phyloP scores from a whole-genome alignment of 345 rosid species.

The Populus nigra region DNA sequence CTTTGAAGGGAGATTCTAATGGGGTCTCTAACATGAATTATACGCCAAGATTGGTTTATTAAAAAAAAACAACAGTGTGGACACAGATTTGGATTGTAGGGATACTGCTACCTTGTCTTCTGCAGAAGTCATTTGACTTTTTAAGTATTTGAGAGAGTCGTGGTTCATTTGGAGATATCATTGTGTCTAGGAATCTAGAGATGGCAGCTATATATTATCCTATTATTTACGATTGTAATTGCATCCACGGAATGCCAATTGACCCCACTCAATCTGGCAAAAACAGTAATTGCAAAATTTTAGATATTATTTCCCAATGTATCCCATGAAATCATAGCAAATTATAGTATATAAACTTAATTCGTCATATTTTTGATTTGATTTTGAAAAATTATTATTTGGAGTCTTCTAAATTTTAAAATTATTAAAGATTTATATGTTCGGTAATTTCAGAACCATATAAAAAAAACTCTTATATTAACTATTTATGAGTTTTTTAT shows the following conservation, averaged over 20 bases:
- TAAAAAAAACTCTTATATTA: too few species aligned
- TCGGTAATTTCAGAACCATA: too few species aligned
- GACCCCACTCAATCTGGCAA: too few species aligned
- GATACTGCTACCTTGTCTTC: neutral
- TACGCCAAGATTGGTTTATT: constrained; percentile 2
- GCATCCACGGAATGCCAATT: neutral
- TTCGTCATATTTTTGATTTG: accelerated
- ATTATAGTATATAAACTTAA: too few species aligned
- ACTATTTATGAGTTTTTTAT: too few species aligned
- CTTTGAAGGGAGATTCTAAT: constrained; percentile 8
- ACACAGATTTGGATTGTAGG: neutral
- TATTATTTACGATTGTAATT: neutral
- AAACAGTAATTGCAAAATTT: too few species aligned
- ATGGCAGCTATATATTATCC: neutral
- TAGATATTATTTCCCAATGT: too few species aligned
- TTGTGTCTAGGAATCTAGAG: neutral
- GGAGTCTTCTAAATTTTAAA: too few species aligned
- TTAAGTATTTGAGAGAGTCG: neutral
- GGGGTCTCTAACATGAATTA: neutral
- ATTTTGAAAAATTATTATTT: too few species aligned
- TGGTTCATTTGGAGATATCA: neutral
- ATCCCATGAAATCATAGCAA: too few species aligned
- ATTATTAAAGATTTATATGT: accelerated
- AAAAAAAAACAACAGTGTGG: neutral
- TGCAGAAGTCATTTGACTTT: neutral